These are phyloP conservation scores for Plasmodium adleri DNA, from an alignment of 169 alveolate species.

Conservation along the genomic window DNA sequence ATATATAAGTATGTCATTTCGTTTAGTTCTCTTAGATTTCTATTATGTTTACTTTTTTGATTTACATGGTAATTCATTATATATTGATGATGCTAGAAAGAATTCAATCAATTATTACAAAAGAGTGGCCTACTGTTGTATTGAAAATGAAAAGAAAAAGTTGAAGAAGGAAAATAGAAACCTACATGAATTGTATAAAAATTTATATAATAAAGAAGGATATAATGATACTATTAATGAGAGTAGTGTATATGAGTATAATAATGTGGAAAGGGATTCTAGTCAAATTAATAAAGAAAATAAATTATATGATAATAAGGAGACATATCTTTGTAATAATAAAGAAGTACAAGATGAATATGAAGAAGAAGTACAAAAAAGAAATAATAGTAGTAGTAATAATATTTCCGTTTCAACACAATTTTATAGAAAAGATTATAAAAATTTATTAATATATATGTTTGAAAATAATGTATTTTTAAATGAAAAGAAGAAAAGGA, in stretches of 20 bases:
- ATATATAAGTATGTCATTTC: conserved; percentile 69
- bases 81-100: conserved; percentile 71
- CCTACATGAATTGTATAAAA: neutral
- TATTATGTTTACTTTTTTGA: conserved; percentile 67
- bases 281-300: neutral
- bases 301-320: neutral
- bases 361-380: no score
- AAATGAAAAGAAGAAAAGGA: conserved; percentile 61
- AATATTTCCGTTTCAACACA: neutral
- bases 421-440: conserved; percentile 21
- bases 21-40: conserved; percentile 66
- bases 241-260: neutral
- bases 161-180: neutral
- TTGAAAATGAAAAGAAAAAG: conserved; percentile 43
- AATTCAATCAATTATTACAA: conserved; percentile 66
- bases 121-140: conserved; percentile 76
- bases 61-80: conserved; percentile 62
- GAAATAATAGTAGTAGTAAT: neutral
- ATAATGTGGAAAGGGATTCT: neutral
- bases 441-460: conserved; percentile 41
- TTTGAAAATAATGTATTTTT: conserved; percentile 71
- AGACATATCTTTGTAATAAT: neutral
- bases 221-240: neutral
- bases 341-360: neutral
- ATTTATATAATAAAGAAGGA: neutral